phyloP scores from a whole-genome alignment of 306 rosid genomes.

The Boehmeria nivea region DNA sequence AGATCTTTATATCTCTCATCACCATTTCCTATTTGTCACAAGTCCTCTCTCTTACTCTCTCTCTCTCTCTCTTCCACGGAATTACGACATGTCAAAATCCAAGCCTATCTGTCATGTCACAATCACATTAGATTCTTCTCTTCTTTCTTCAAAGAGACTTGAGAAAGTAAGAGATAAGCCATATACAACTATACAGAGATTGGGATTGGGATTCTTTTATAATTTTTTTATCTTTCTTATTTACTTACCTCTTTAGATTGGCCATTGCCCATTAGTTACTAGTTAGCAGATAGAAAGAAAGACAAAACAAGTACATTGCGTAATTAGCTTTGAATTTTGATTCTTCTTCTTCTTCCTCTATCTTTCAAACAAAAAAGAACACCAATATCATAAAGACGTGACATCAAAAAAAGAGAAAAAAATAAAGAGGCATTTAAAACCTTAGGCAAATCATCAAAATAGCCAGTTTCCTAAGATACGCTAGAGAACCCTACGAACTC shows the following conservation, averaged over 20 bases:
- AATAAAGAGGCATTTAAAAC: neutral
- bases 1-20: neutral
- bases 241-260: neutral
- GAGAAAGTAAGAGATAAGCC: neutral
- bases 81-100: slow-evolving; percentile 57
- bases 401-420: neutral
- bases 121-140: slow-evolving; percentile 38
- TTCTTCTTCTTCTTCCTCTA: neutral
- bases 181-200: no score
- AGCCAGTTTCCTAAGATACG: neutral
- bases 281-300: neutral
- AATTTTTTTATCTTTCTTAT: neutral
- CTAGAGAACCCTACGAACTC: neutral
- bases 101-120: slow-evolving; percentile 55
- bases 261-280: no score
- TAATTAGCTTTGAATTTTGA: neutral
- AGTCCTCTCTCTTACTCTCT: neutral
- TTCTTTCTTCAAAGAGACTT: slow-evolving; percentile 10
- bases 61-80: neutral
- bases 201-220: neutral
- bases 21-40: neutral
- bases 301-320: neutral
- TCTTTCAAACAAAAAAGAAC: neutral
- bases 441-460: neutral
- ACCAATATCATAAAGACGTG: neutral